These are phyloP conservation scores for Cardamine occulta DNA, from an alignment of 345 rosid genomes.

Conservation along the genomic window DNA sequence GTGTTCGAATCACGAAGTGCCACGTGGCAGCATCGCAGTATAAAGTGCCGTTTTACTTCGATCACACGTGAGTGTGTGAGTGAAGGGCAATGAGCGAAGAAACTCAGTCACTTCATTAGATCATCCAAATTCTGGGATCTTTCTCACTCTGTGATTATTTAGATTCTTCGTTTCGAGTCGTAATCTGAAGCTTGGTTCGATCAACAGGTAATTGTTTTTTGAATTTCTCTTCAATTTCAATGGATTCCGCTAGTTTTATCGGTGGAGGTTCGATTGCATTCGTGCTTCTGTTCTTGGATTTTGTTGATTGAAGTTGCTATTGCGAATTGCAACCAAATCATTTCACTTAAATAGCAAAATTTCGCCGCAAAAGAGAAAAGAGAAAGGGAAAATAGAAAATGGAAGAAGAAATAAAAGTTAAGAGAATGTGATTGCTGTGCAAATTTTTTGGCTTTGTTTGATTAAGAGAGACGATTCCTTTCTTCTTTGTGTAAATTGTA, in stretches of 20 bases:
- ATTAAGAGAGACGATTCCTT: conserved; percentile 25
- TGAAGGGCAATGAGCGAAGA: neutral
- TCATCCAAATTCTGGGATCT: conserved; percentile 12
- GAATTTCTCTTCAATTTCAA: conserved; percentile 4
- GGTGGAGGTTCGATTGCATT: neutral
- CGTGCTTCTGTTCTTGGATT: conserved; percentile 12
- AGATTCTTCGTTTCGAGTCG: conserved; percentile 15
- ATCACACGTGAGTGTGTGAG: conserved; percentile 32
- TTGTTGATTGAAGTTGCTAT: conserved; percentile 10
- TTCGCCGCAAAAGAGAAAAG: neutral
- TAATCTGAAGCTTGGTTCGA: neutral
- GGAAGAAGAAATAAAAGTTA: neutral
- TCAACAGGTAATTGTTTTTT: conserved; percentile 28
- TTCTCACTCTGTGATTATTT: neutral
- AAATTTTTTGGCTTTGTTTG: neutral
- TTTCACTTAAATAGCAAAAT: neutral
- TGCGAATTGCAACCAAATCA: conserved; percentile 11
- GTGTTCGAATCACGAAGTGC: conserved; percentile 37
- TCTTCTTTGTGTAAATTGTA: conserved; percentile 11
- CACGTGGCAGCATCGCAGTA: conserved; percentile 44
- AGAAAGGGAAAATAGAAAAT: no score
- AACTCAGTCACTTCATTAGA: conserved; percentile 7
- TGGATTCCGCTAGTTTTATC: neutral
- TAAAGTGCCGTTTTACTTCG: conserved; percentile 46
- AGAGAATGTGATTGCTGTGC: neutral